phyloP scores from a whole-genome alignment of 805 yeast species.

The Wickerhamiella galacta region DNA sequence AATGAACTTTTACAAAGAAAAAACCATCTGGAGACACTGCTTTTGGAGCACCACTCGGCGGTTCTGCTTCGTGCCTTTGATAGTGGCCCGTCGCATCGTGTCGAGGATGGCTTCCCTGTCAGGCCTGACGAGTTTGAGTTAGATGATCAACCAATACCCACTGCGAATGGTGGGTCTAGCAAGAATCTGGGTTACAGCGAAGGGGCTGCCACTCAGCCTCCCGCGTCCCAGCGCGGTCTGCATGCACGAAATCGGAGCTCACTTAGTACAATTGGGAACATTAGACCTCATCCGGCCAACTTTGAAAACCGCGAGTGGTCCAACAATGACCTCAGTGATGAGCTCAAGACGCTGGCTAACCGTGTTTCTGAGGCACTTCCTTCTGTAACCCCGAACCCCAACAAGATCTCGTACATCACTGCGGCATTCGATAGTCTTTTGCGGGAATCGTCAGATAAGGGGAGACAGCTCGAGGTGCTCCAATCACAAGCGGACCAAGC shows the following conservation, averaged over 20 bases:
- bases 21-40: constrained; percentile 7
- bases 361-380: constrained; percentile 9
- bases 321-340: constrained; percentile 1
- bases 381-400: constrained; percentile 9
- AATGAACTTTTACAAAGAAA: constrained; percentile 7
- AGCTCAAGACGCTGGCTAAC: constrained; percentile 8
- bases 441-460: constrained; percentile 8
- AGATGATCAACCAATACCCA: too few relatives aligned
- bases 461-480: constrained; percentile 9
- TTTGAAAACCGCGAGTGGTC: too few relatives aligned
- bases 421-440: constrained; percentile 9
- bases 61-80: constrained; percentile 5
- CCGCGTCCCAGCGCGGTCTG: too few relatives aligned
- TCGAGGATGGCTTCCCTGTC: too few relatives aligned
- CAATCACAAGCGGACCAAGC: constrained; percentile 9
- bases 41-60: constrained; percentile 15
- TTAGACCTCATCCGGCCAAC: too few relatives aligned
- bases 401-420: constrained; percentile 7
- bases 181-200: too few relatives aligned
- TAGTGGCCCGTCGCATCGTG: background rate
- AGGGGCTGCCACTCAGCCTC: too few relatives aligned
- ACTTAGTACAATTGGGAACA: too few relatives aligned
- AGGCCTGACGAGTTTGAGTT: too few relatives aligned
- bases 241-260: too few relatives aligned
- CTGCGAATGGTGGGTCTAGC: too few relatives aligned